These are phyloP conservation scores for Akanthomyces muscarius DNA, from an alignment of 2,329 filamentous ascomycete genomes.

Conservation along the genomic window DNA sequence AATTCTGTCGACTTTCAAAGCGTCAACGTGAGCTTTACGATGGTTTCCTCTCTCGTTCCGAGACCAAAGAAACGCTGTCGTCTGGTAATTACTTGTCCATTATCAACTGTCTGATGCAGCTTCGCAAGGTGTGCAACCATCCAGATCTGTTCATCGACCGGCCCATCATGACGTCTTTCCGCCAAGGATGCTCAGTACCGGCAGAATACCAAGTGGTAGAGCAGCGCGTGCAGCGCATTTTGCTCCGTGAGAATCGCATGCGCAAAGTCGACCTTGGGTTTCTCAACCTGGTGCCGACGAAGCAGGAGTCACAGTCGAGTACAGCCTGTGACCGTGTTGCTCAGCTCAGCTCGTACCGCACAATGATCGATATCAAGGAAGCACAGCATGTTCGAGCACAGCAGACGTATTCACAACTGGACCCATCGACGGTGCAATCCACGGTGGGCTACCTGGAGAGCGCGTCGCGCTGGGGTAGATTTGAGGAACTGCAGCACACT, in stretches of 20 bases:
- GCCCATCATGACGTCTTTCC: conserved; percentile 94
- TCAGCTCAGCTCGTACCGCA: conserved; percentile 65
- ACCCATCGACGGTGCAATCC: conserved; percentile 64
- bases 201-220: conserved; percentile 73
- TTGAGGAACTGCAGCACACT: conserved; percentile 75
- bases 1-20: conserved; percentile 92
- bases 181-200: conserved; percentile 75
- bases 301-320: conserved; percentile 61
- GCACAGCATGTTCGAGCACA: conserved; percentile 62
- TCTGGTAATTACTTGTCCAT: conserved; percentile 97
- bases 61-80: conserved; percentile 82
- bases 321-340: conserved; percentile 52
- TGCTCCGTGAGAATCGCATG: conserved; percentile 61
- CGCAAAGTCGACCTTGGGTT: conserved; percentile 67
- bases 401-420: conserved; percentile 49
- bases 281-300: conserved; percentile 72
- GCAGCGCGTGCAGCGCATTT: conserved; percentile 59
- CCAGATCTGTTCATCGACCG: conserved; percentile 95
- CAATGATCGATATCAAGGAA: conserved; percentile 67
- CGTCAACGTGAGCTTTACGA: conserved; percentile 94
- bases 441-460: conserved; percentile 72
- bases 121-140: conserved; percentile 97
- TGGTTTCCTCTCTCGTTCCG: conserved; percentile 85
- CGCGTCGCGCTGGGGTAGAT: conserved; percentile 61
- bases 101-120: conserved; percentile 96